Percentiles rank a stretch among this genome's conserved stretches.
phyloP scores from a whole-genome alignment of 2,329 filamentous ascomycete genomes.

The Pseudogymnoascus sp. region DNA sequence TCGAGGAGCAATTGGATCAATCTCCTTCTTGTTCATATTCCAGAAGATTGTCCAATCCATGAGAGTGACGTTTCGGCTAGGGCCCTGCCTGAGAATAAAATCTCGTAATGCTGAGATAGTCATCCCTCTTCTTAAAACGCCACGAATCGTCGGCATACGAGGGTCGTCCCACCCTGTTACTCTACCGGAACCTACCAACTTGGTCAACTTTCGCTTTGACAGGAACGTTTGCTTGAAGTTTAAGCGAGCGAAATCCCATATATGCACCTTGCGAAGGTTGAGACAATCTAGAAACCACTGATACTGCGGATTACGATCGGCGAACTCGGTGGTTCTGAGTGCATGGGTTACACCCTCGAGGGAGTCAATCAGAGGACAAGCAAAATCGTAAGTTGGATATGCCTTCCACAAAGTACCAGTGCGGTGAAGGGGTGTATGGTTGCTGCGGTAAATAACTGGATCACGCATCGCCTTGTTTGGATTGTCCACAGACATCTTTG shows the following conservation, averaged over 20 bases:
- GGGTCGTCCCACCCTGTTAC: conserved; percentile 84
- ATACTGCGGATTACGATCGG: conserved; percentile 78
- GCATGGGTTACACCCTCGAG: conserved; percentile 78
- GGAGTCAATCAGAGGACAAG: conserved; percentile 72
- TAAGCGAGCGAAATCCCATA: conserved; percentile 79
- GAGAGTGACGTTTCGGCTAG: conserved; percentile 72
- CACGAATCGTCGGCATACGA: conserved; percentile 75
- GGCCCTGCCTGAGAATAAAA: conserved; percentile 78
- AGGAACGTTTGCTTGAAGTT: conserved; percentile 78
- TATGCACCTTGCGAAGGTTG: conserved; percentile 65
- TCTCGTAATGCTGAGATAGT: conserved; percentile 70
- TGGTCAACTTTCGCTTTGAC: conserved; percentile 79
- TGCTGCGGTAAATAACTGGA: conserved; percentile 95
- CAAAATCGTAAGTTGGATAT: conserved; percentile 82
- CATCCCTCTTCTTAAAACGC: conserved; percentile 70
- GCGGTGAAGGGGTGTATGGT: conserved; percentile 63
- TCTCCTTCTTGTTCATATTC: conserved; percentile 66
- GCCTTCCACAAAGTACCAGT: conserved; percentile 75
- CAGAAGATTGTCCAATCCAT: conserved; percentile 76
- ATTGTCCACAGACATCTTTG: conserved; percentile 85
- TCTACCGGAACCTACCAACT: conserved; percentile 66
- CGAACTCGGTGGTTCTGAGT: conserved; percentile 76
- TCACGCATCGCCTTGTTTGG: conserved; percentile 94
- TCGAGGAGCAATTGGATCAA: conserved; percentile 65
- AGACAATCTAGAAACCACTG: conserved; percentile 75